Evolutionary conservation across 1,284 basidiomycete species (phyloP), one percentile per base, ranked within the genome.

Genomic region (Gastroboletus turbinatus): DNA sequence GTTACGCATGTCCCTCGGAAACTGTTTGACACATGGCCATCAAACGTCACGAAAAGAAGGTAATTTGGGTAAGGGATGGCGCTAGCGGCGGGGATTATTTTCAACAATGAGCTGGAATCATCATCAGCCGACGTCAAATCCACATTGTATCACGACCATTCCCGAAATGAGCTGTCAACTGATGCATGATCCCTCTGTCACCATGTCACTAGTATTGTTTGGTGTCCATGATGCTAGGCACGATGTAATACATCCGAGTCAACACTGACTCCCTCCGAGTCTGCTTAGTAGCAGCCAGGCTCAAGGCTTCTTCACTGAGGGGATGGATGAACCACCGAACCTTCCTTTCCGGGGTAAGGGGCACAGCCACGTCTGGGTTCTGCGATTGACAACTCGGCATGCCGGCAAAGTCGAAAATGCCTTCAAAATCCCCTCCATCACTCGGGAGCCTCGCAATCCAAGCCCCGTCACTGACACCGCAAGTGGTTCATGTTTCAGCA

Each of bases 371-470:
- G 23, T 45, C 38, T 47, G 21, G 44, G 44, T 53, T 54, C 50
- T 52, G 49, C 50, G 69, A 68, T 71, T 71, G 61, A 50, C 62
- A 59, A 44, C 44, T 55, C 60, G 66, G 61, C 58, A 64, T 56
- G 58, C 57, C 69, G 66, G 67, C 69, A 73, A 53, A 51, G 45
- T 55, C 30, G 45, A 47, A 52, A 58, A 83, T 83, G 82, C 65
- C 83, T 54, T 74, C 81, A 33, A 79, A 78, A 65, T 75, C 75
- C 60, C 76, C 75, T 62, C 83, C 83, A 56, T 69, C 67, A 52
- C 77, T 90, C 23, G 88, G 87, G 35, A 88, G 86, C 63, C 76
- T 85, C 47, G 85, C 87, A 13, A 71, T 90, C 48, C 85, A 89
- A 72, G 81, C 79, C 21, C 86, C 87, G 14, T 78, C 80, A 32